Percentiles rank a stretch among this genome's conserved stretches.
Evolutionary conservation across 1,284 basidiomycete genomes (phyloP).

Genomic region (Apiotrichum laibachii): DNA sequence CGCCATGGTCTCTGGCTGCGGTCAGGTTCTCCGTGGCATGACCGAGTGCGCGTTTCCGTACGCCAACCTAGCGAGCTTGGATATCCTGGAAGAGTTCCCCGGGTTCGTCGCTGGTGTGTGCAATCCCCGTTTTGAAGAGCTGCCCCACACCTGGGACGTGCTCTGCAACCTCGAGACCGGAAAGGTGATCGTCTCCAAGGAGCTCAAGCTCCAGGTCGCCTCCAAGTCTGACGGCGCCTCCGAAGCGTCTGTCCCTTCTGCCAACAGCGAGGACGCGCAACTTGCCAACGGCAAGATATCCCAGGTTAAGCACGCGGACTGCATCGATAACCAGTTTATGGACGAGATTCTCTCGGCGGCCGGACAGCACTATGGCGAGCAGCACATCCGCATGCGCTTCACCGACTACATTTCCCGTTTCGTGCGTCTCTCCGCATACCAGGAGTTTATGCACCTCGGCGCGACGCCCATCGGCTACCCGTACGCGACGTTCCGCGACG

Average conservation of each 20-base stretch:
- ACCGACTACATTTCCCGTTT: conserved; percentile 73
- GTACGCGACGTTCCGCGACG: conserved; percentile 37
- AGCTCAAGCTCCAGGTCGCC: conserved; percentile 18
- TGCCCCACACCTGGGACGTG: conserved; percentile 80
- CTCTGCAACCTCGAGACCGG: conserved; percentile 85
- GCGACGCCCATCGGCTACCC: conserved; percentile 65
- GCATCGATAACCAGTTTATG: conserved; percentile 78
- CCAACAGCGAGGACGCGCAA: conserved; percentile 6
- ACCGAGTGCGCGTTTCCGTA: conserved; percentile 90
- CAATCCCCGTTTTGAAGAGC: conserved; percentile 89
- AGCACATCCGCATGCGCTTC: conserved; percentile 71
- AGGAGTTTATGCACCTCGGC: conserved; percentile 70
- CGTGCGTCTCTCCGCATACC: conserved; percentile 68
- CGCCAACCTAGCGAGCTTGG: conserved; percentile 80
- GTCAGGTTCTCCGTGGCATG: conserved; percentile 76
- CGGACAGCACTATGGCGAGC: conserved; percentile 71
- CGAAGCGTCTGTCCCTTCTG: neutral
- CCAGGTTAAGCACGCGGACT: conserved; percentile 59
- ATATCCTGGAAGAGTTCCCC: conserved; percentile 81
- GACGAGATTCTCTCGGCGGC: conserved; percentile 81
- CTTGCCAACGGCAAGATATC: conserved; percentile 20
- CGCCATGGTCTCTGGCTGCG: conserved; percentile 85
- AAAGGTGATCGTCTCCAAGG: conserved; percentile 75
- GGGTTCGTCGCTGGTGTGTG: conserved; percentile 95
- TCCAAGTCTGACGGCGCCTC: neutral